These are phyloP conservation scores for Trypanosoma caninum DNA, from an alignment of 208 protist genomes.

Conservation along the genomic window DNA sequence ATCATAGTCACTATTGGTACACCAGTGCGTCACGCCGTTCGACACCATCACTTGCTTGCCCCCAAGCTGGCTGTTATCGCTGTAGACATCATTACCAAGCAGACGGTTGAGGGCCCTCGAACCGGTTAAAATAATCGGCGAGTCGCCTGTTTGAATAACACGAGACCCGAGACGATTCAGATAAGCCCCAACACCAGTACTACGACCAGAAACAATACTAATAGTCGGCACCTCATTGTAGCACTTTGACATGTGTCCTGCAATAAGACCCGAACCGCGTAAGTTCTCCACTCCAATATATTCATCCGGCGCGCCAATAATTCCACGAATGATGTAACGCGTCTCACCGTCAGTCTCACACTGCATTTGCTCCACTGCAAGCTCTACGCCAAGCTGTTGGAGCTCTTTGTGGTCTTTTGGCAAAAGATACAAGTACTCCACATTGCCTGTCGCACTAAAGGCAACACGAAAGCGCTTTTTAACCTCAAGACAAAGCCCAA, in stretches of 20 bases:
- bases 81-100: slow-evolving; percentile 96
- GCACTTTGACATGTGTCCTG: slow-evolving; percentile 96
- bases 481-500: slow-evolving; percentile 94
- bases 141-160: slow-evolving; percentile 92
- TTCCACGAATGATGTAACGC: slow-evolving; percentile 87
- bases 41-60: slow-evolving; percentile 96
- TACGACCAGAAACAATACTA: slow-evolving; percentile 94
- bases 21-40: slow-evolving; percentile 95
- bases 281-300: slow-evolving; percentile 98
- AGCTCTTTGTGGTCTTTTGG: slow-evolving; percentile 82
- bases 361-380: slow-evolving; percentile 33
- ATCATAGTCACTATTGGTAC: slow-evolving; percentile 77
- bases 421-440: slow-evolving; percentile 95
- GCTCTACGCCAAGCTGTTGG: slow-evolving; percentile 9
- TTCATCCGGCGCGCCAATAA: slow-evolving; percentile 90
- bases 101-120: slow-evolving; percentile 90
- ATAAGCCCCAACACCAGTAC: slow-evolving; percentile 98
- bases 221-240: slow-evolving; percentile 98
- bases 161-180: slow-evolving; percentile 96
- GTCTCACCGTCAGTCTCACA: slow-evolving; percentile 42
- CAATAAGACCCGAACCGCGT: slow-evolving; percentile 94
- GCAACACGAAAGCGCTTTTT: slow-evolving; percentile 89
- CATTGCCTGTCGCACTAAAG: slow-evolving; percentile 84
- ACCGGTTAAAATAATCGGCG: slow-evolving; percentile 96
- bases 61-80: slow-evolving; percentile 96